Evolutionary conservation across 1,284 basidiomycete species (phyloP), one percentile per base, ranked within the genome.

Genomic region (Ceratobasidium sp.): DNA sequence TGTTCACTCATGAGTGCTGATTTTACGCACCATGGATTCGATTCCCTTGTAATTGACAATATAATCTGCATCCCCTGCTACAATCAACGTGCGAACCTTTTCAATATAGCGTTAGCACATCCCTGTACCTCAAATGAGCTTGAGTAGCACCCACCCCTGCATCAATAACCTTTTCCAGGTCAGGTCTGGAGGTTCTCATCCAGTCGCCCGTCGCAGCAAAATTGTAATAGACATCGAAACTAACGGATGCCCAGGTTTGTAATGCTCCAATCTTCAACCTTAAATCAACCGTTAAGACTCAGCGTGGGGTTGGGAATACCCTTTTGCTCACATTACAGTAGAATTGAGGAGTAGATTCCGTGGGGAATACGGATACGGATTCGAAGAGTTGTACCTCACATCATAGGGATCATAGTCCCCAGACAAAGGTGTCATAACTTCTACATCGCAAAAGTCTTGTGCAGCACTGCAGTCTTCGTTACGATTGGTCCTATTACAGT

Each of bases 191-290:
- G 74, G 82, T 87, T 49, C 82, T 79, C 86, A 87, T 87, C 86
- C 86, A 87, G 70, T 88, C 87, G 29, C 86, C 86, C 13, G 85
- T 86, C 8, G 74, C 72, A 1, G 84, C 83, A 72, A 89, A 88
- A 73, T 87, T 86, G 69, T 73, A 22, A 73, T 71, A 71, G 32
- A 71, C 65, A n/a, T 29, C n/a, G 13, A n/a, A 49, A 49, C 52
- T 71, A 27, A 54, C 57, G 20, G 57, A 29, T 40, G 77, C 69
- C 84, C 85, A 87, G 0, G 75, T 79, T 8, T 77, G 75, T 73
- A 86, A 81, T 0, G 84, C 84, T 32, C 86, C 86, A 57, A 87
- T 84, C 32, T 52, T 49, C 22, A 71, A 76, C 77, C 3, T 78
- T 73, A 52, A 17, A 40, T 40, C 17, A 57, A 72, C n/a, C 25